Evolutionary conservation across 352 stramenopile genomes (phyloP).

Genomic region (Pythium coloratum): DNA sequence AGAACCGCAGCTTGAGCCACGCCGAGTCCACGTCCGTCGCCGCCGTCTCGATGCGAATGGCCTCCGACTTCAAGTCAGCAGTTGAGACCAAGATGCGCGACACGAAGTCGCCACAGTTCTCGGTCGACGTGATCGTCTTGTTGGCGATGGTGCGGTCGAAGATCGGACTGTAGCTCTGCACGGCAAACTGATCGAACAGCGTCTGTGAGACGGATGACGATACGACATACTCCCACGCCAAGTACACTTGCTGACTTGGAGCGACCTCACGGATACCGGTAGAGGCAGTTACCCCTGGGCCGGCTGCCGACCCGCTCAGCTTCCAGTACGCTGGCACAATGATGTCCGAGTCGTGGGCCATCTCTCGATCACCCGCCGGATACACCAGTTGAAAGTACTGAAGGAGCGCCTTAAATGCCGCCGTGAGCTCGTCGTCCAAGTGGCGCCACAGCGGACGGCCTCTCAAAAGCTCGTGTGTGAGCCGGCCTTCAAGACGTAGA

Average conservation of each 20-base stretch:
- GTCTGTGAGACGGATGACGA: not conserved
- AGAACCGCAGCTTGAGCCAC: not conserved
- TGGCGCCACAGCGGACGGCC: no score
- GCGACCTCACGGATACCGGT: not conserved
- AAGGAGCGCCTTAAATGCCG: no score
- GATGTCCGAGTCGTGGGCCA: no score
- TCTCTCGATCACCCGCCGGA: no score
- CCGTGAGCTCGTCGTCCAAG: no score
- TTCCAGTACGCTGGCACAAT: no score
- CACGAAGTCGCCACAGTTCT: not conserved
- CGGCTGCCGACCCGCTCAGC: not conserved
- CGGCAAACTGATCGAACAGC: not conserved
- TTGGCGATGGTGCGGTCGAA: not conserved
- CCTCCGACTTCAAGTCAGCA: not conserved
- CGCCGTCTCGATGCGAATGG: not conserved
- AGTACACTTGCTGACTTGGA: not conserved
- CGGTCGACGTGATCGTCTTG: not conserved
- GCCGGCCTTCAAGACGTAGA: no score
- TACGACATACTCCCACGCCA: not conserved
- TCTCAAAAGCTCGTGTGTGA: no score
- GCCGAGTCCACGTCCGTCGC: not conserved
- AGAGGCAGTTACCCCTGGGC: no score
- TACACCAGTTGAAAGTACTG: no score
- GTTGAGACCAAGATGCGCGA: not conserved
- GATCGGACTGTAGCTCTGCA: not conserved